Conservation (phyloP, 1,139 yeast genomes). For the Yamadazyma membranifaciens region DNA sequence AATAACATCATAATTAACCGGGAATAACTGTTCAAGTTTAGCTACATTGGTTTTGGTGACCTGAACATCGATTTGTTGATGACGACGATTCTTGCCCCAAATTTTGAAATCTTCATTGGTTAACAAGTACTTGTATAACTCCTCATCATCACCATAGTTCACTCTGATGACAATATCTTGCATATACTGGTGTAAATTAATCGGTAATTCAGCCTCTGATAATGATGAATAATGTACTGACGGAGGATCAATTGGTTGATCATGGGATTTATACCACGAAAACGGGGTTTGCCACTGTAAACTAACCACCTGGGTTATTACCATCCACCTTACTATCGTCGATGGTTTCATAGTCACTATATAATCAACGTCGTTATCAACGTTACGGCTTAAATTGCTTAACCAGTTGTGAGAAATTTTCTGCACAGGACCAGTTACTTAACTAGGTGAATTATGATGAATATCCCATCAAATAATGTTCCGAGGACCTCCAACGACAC, state of each 20-base stretch:
- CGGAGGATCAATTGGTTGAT: not conserved
- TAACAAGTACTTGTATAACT: conserved; percentile 21
- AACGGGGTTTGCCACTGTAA: too few relatives aligned
- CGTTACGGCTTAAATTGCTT: not conserved
- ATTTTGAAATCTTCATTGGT: conserved; percentile 15
- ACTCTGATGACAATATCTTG: conserved; percentile 53
- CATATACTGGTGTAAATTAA: conserved; percentile 49
- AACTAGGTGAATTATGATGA: too few relatives aligned
- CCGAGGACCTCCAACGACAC: too few relatives aligned
- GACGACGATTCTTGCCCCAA: conserved; percentile 32
- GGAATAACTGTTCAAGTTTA: conserved; percentile 21
- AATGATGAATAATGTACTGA: conserved; percentile 18
- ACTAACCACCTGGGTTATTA: too few relatives aligned
- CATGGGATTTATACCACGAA: too few relatives aligned
- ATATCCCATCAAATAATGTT: too few relatives aligned
- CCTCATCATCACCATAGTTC: conserved; percentile 17
- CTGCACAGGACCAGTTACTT: not conserved
- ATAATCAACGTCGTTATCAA: not conserved
- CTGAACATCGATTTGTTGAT: conserved; percentile 35
- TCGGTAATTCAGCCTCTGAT: conserved; percentile 33
- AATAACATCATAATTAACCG: conserved; percentile 31
- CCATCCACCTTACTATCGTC: too few relatives aligned
- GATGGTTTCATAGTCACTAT: too few relatives aligned
- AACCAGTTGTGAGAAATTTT: conserved; percentile 1
- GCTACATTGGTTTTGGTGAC: conserved; percentile 22